Evolutionary conservation across 139 green algal genomes (phyloP).

Genomic region (Tetraselmis chui): DNA sequence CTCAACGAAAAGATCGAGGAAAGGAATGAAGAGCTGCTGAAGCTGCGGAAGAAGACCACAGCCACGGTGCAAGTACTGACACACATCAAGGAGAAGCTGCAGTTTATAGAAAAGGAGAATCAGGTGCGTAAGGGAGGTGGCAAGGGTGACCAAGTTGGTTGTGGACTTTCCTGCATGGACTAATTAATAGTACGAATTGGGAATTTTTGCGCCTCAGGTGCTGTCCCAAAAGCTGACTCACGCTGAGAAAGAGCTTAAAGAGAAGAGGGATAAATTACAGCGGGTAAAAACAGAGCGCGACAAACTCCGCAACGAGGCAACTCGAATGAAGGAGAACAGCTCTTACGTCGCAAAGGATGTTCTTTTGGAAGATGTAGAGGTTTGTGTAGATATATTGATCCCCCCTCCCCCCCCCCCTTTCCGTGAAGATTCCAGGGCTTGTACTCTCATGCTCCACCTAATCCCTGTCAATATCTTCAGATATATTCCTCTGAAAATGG

Average conservation of each 20-base stretch:
- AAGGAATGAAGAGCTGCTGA: slow-evolving; percentile 78
- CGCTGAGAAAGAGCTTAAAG: background rate
- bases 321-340: background rate
- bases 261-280: background rate
- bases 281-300: background rate
- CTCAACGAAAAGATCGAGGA: slow-evolving; percentile 83
- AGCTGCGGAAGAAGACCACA: slow-evolving; percentile 76
- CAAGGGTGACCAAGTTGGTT: too few relatives aligned
- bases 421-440: background rate
- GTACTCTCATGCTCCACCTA: too few relatives aligned
- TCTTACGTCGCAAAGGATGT: background rate
- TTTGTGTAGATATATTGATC: too few relatives aligned
- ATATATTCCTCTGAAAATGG: background rate
- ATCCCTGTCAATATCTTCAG: too few relatives aligned
- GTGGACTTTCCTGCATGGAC: too few relatives aligned
- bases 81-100: slow-evolving; percentile 80
- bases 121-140: too few relatives aligned
- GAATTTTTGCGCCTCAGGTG: background rate
- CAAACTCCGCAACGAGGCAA: background rate
- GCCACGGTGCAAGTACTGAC: slow-evolving; percentile 76
- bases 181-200: too few relatives aligned
- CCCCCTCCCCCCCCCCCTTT: too few relatives aligned
- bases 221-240: background rate
- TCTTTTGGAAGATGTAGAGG: background rate
- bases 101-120: slow-evolving; percentile 71